Conservation (phyloP, 768 basidiomycete genomes). For the Lanmaoa rubissima region DNA sequence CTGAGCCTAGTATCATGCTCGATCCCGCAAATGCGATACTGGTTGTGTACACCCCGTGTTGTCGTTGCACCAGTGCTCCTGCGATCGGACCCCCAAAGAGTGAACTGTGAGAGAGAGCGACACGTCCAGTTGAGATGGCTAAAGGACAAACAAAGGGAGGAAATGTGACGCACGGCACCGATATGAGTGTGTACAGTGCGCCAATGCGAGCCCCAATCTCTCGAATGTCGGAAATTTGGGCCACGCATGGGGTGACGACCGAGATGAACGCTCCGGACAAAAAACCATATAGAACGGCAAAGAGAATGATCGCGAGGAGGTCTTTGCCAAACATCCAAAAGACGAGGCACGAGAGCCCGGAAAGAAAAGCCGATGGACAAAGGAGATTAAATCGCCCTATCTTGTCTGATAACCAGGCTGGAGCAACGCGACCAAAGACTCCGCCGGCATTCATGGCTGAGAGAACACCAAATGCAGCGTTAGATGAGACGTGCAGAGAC, state of each 20-base stretch:
- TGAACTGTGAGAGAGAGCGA: slow-evolving; percentile 38
- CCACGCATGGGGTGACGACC: slow-evolving; percentile 65
- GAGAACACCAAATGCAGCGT: slow-evolving; percentile 52
- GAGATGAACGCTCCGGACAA: slow-evolving; percentile 68
- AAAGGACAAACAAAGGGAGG: not conserved
- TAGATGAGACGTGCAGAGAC: slow-evolving; percentile 36
- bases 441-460: slow-evolving; percentile 70
- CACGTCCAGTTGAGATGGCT: not conserved
- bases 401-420: slow-evolving; percentile 61
- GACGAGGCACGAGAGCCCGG: slow-evolving; percentile 56
- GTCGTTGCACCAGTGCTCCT: slow-evolving; percentile 50
- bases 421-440: slow-evolving; percentile 60
- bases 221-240: slow-evolving; percentile 56
- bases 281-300: slow-evolving; percentile 60
- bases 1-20: slow-evolving; percentile 56
- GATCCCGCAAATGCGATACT: slow-evolving; percentile 62
- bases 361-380: slow-evolving; percentile 57
- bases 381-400: slow-evolving; percentile 69
- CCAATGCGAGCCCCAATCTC: slow-evolving; percentile 66
- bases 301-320: slow-evolving; percentile 44
- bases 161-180: slow-evolving; percentile 61
- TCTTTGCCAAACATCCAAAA: slow-evolving; percentile 53
- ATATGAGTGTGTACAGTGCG: slow-evolving; percentile 60
- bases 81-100: slow-evolving; percentile 64
- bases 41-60: slow-evolving; percentile 45